A percentile compares a stretch with the other conserved stretches of the same genome.
phyloP scores from a whole-genome alignment of 352 stramenopile species.

The Globisporangium recalcitrans region DNA sequence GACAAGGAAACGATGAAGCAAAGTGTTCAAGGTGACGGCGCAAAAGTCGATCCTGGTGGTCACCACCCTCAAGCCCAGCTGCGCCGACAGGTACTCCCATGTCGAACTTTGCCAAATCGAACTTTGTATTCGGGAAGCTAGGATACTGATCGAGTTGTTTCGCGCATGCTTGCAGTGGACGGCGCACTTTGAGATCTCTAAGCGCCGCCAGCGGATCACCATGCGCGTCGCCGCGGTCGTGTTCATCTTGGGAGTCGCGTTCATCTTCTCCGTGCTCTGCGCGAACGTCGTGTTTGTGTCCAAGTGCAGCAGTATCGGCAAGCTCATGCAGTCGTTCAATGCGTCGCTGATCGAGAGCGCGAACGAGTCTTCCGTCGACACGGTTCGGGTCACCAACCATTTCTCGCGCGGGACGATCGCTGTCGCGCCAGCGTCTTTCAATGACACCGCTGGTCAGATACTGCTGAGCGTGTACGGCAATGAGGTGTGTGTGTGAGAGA shows the following conservation, averaged over 20 bases:
- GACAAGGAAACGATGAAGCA: slow-evolving; percentile 47
- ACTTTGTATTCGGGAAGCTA: no score
- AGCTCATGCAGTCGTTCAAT: slow-evolving; percentile 32
- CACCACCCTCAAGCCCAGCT: slow-evolving; percentile 9
- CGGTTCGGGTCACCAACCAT: slow-evolving; percentile 29
- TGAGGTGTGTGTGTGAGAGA: slow-evolving; percentile 30
- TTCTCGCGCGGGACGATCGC: slow-evolving; percentile 41
- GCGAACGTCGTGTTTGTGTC: slow-evolving; percentile 63
- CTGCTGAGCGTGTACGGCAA: slow-evolving; percentile 41
- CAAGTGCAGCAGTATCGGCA: slow-evolving; percentile 66
- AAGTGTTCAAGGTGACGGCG: slow-evolving; percentile 11
- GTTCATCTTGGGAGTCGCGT: slow-evolving; percentile 38
- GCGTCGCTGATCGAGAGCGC: slow-evolving; percentile 32
- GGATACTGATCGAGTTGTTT: background rate
- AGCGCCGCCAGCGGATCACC: slow-evolving; percentile 49
- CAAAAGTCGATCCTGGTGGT: background rate
- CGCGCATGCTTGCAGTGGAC: slow-evolving; percentile 32
- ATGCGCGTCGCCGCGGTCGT: slow-evolving; percentile 53
- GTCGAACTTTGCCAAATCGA: background rate
- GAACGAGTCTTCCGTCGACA: slow-evolving; percentile 8
- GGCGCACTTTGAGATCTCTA: slow-evolving; percentile 52
- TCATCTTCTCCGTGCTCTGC: slow-evolving; percentile 52
- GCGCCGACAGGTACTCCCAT: slow-evolving; percentile 10
- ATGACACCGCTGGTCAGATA: slow-evolving; percentile 23
- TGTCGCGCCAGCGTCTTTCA: slow-evolving; percentile 14